Conservation (phyloP, 139 green algal species). For the Penium margaritaceum region DNA sequence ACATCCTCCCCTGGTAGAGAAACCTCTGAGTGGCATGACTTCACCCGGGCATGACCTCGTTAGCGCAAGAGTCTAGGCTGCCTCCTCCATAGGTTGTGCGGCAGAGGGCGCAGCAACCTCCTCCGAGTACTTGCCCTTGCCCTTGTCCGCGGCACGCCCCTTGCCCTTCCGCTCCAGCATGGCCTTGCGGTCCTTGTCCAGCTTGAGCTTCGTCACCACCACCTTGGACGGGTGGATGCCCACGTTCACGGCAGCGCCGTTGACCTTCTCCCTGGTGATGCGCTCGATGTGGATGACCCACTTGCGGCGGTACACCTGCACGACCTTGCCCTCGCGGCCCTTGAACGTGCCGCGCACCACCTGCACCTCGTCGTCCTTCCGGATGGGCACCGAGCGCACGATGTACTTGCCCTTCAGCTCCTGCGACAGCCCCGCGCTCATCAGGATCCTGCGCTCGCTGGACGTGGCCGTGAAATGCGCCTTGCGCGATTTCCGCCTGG, state of each 20-base stretch:
- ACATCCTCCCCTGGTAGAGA: too few relatives aligned
- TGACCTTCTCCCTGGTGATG: conserved; percentile 96
- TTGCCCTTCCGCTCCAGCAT: conserved; percentile 87
- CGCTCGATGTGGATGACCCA: conserved; percentile 99
- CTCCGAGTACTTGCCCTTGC: conserved; percentile 73
- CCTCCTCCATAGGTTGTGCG: too few relatives aligned
- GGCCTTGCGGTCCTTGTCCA: conserved; percentile 88
- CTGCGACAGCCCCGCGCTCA: conserved; percentile 81
- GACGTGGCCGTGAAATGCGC: conserved; percentile 94
- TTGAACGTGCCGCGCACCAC: conserved; percentile 94
- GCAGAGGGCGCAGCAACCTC: conserved; percentile 25
- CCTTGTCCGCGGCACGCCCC: conserved; percentile 57
- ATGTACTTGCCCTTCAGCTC: conserved; percentile 88
- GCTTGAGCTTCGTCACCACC: conserved; percentile 97
- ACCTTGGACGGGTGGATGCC: conserved; percentile 95
- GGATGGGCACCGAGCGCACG: conserved; percentile 75
- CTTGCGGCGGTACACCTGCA: conserved; percentile 94
- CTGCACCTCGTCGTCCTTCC: conserved; percentile 97
- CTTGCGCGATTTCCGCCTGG: conserved; percentile 90
- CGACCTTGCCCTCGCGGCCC: conserved; percentile 91
- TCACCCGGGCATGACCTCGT: too few relatives aligned
- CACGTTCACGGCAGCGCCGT: conserved; percentile 89
- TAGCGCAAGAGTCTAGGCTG: too few relatives aligned
- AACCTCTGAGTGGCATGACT: too few relatives aligned
- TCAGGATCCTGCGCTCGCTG: conserved; percentile 79